Conservation (phyloP, 331 rosid species). For the Quercus lobata region DNA sequence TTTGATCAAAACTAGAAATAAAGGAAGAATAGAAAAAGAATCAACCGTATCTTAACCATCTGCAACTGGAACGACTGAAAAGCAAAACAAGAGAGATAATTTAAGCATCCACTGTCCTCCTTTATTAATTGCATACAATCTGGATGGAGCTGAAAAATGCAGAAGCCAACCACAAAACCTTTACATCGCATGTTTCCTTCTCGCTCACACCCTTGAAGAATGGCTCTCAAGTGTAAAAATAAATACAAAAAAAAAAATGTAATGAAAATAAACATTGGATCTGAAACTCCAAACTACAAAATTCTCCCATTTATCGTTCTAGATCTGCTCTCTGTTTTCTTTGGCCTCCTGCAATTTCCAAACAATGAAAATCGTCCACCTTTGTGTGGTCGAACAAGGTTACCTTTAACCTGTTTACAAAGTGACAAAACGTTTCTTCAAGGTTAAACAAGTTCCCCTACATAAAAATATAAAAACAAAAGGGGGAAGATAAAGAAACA, state of each 20-base stretch:
- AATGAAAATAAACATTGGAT: conserved; percentile 13
- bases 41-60: not conserved
- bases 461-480: not conserved
- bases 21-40: not conserved
- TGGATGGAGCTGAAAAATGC: conserved; percentile 51
- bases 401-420: conserved; percentile 51
- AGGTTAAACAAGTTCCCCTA: conserved; percentile 10
- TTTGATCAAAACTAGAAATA: not conserved
- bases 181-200: conserved; percentile 35
- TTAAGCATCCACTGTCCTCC: conserved; percentile 20
- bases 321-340: conserved; percentile 38
- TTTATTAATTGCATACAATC: conserved; percentile 47
- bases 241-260: conserved; percentile 20
- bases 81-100: conserved; percentile 1
- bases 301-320: conserved; percentile 27
- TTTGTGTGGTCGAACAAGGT: conserved; percentile 49
- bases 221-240: conserved; percentile 43
- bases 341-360: conserved; percentile 71
- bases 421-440: not conserved
- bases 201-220: conserved; percentile 65
- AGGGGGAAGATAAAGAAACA: not conserved
- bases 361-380: conserved; percentile 57
- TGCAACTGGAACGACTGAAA: not conserved
- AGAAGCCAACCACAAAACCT: conserved; percentile 32
- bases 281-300: conserved; percentile 8